phyloP scores from a whole-genome alignment of 345 rosid genomes.

The Bruguiera sexangula region DNA sequence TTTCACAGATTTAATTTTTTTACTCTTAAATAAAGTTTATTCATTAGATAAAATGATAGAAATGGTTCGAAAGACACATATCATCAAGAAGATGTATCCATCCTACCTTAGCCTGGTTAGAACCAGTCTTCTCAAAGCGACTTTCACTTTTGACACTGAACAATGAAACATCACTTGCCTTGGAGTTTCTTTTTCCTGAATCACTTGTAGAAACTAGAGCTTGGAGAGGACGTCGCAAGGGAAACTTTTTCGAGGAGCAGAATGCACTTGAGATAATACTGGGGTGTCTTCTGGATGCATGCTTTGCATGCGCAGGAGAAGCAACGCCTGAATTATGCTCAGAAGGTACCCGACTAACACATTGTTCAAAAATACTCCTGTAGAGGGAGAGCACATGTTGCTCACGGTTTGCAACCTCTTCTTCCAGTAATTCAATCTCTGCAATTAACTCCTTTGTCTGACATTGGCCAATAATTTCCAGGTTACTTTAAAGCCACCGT shows the following conservation, averaged over 20 bases:
- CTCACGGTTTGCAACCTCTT: conserved; percentile 76
- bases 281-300: conserved; percentile 61
- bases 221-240: conserved; percentile 49
- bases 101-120: conserved; percentile 45
- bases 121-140: conserved; percentile 38
- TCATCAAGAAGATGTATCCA: conserved; percentile 1
- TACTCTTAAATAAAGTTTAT: too few species aligned
- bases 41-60: neutral
- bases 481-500: conserved; percentile 7
- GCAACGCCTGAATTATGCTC: conserved; percentile 53
- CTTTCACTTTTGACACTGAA: conserved; percentile 30
- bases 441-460: conserved; percentile 78
- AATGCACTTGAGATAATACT: conserved; percentile 75
- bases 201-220: conserved; percentile 46
- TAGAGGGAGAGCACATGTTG: conserved; percentile 78
- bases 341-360: conserved; percentile 54
- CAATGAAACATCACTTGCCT: conserved; percentile 34
- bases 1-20: too few species aligned
- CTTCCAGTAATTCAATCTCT: conserved; percentile 82
- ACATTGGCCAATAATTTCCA: conserved; percentile 13
- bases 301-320: conserved; percentile 74
- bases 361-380: conserved; percentile 62
- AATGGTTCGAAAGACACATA: neutral
- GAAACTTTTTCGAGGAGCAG: conserved; percentile 75
- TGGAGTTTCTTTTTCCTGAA: conserved; percentile 39